Evolutionary conservation across 2,329 filamentous ascomycete genomes (phyloP).

Genomic region (Diplodia intermedia): DNA sequence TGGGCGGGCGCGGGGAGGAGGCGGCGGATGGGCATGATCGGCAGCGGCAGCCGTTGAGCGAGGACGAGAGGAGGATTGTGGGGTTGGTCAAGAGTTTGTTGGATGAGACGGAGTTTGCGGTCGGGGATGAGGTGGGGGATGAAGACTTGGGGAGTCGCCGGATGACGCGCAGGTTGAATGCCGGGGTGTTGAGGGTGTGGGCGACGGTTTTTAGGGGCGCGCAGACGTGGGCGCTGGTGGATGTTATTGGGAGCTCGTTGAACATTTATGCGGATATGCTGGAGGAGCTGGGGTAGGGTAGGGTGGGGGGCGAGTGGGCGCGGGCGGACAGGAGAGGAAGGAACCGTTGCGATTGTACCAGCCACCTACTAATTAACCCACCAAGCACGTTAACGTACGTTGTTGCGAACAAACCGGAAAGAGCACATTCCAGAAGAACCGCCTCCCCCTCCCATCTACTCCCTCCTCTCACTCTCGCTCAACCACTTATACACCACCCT

Average conservation of each 20-base stretch:
- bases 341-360: neutral
- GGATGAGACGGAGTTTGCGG: slow-evolving; percentile 49
- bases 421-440: too few species aligned
- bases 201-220: slow-evolving; percentile 52
- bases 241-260: slow-evolving; percentile 51
- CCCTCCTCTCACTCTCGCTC: slow-evolving; percentile 61
- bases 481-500: slow-evolving; percentile 65
- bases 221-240: slow-evolving; percentile 54
- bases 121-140: slow-evolving; percentile 44
- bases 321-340: too few species aligned
- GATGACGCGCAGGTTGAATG: slow-evolving; percentile 47
- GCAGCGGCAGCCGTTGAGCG: slow-evolving; percentile 42
- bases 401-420: too few species aligned
- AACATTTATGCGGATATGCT: slow-evolving; percentile 51
- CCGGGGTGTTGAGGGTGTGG: slow-evolving; percentile 52
- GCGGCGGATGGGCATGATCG: slow-evolving; percentile 36
- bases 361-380: neutral
- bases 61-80: slow-evolving; percentile 49
- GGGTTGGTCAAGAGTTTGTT: slow-evolving; percentile 52
- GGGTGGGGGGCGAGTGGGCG: too few species aligned
- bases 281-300: neutral
- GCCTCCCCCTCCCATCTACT: too few species aligned
- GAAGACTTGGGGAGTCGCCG: slow-evolving; percentile 13
- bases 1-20: slow-evolving; percentile 31
- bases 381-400: too few species aligned